phyloP scores from a whole-genome alignment of 2,329 filamentous ascomycete species.

The Paecilomyces sp. region DNA sequence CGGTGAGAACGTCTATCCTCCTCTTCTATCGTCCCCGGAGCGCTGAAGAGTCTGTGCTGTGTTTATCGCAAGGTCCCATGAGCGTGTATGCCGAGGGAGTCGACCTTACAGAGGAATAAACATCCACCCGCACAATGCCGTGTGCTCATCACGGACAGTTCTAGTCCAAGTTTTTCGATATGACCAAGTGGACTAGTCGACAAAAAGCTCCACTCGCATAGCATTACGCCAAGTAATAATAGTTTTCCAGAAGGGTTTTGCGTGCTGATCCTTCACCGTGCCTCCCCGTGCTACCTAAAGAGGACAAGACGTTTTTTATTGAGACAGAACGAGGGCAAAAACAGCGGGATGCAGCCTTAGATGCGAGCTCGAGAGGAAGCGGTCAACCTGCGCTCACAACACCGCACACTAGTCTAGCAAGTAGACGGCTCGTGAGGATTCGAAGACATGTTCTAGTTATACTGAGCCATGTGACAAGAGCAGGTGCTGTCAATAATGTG shows the following conservation, averaged over 20 bases:
- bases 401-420: neutral
- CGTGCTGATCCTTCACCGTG: neutral
- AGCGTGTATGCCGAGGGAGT: neutral
- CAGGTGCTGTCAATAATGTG: neutral
- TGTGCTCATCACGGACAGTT: neutral
- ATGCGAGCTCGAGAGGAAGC: neutral
- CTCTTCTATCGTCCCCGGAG: neutral
- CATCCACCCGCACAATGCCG: neutral
- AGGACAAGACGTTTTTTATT: neutral
- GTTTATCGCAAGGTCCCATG: neutral
- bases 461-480: neutral
- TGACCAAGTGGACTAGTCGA: neutral
- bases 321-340: neutral
- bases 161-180: neutral
- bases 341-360: neutral
- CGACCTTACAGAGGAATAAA: neutral
- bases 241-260: conserved; percentile 9
- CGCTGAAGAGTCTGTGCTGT: neutral
- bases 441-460: neutral
- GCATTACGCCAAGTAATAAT: neutral
- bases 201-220: neutral
- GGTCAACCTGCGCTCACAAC: neutral
- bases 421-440: neutral
- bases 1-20: neutral
- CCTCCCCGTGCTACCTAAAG: neutral